These are phyloP conservation scores for Pyrenophora graminea DNA, from an alignment of 2,329 filamentous ascomycete species.

Conservation along the genomic window DNA sequence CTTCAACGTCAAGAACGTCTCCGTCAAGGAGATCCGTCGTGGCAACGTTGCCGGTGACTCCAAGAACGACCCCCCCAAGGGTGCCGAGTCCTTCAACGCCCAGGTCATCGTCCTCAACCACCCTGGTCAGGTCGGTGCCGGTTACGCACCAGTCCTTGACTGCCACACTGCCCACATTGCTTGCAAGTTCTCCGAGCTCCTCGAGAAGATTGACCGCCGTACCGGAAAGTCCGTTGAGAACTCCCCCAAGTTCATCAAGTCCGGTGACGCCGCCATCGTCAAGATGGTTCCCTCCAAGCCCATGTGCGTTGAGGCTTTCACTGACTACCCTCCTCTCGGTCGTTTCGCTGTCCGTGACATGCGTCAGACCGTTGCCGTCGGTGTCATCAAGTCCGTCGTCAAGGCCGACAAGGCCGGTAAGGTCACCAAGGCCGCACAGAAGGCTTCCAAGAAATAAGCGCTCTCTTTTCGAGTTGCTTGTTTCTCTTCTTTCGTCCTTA, in stretches of 20 bases:
- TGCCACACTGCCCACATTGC: conserved; percentile 99
- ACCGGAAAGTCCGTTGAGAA: conserved; percentile 96
- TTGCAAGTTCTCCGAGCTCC: conserved; percentile 99
- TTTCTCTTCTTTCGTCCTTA: conserved; percentile 41
- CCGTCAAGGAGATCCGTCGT: conserved; percentile 99
- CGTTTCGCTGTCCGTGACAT: conserved; percentile 99
- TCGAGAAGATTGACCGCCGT: conserved; percentile 99
- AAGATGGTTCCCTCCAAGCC: conserved; percentile 99
- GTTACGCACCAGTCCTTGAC: conserved; percentile 98
- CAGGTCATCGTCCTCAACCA: conserved; percentile 99
- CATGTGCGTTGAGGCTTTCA: conserved; percentile 99
- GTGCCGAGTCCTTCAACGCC: conserved; percentile 92
- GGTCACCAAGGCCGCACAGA: conserved; percentile 55
- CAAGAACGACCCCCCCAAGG: conserved; percentile 97
- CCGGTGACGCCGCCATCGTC: conserved; percentile 99
- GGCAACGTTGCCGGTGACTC: conserved; percentile 99
- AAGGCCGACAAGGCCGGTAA: conserved; percentile 57
- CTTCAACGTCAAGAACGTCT: conserved; percentile 99
- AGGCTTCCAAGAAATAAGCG: conserved; percentile 51
- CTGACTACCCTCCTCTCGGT: conserved; percentile 98
- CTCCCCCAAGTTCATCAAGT: conserved; percentile 99
- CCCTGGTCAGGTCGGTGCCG: conserved; percentile 98
- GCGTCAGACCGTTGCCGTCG: conserved; percentile 79
- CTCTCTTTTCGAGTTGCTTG: conserved; percentile 35
- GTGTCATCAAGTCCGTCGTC: conserved; percentile 79